These are phyloP conservation scores for Nakaseomyces bracarensis DNA, from an alignment of 1,139 yeast genomes.

Conservation along the genomic window DNA sequence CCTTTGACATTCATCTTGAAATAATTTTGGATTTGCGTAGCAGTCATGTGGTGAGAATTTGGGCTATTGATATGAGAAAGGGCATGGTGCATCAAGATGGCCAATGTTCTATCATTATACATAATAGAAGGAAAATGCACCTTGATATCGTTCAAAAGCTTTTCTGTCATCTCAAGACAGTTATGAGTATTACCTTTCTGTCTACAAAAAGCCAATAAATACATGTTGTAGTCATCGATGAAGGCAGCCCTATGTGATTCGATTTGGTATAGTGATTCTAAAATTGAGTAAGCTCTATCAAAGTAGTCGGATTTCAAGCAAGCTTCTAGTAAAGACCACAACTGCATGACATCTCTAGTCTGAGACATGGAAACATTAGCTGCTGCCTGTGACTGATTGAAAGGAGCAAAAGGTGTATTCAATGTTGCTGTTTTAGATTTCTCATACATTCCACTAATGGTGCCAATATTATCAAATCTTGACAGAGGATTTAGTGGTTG, in stretches of 20 bases:
- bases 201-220: constrained; percentile 37
- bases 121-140: constrained; percentile 31
- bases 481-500: constrained; percentile 17
- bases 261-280: constrained; percentile 47
- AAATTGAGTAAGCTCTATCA: constrained; percentile 62
- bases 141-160: constrained; percentile 30
- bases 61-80: not conserved
- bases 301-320: constrained; percentile 61
- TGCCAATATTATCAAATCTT: constrained; percentile 8
- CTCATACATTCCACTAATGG: not conserved
- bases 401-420: constrained; percentile 21
- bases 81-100: constrained; percentile 36
- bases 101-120: constrained; percentile 41
- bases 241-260: constrained; percentile 31
- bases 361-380: constrained; percentile 35
- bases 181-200: constrained; percentile 30
- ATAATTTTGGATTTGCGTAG: constrained; percentile 14
- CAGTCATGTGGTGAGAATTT: not conserved
- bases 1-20: constrained; percentile 23
- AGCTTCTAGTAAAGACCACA: constrained; percentile 76
- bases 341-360: constrained; percentile 52
- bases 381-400: constrained; percentile 22
- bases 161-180: constrained; percentile 20
- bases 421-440: constrained; percentile 1
- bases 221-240: constrained; percentile 42